These are phyloP conservation scores for Tylopilus sp. DNA, from an alignment of 1,284 basidiomycete genomes.

Conservation along the genomic window DNA sequence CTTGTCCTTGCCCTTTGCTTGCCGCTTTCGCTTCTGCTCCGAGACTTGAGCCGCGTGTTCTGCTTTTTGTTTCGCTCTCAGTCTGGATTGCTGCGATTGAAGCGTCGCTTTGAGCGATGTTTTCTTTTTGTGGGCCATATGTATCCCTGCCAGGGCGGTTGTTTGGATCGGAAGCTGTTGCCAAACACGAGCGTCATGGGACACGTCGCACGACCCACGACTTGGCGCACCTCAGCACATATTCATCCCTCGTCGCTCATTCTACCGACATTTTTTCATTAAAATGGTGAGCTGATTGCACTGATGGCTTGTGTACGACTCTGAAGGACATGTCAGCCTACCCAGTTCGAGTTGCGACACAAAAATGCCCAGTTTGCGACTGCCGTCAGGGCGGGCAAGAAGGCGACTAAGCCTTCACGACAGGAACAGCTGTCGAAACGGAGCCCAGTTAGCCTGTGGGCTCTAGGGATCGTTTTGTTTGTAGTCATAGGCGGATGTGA, in stretches of 20 bases:
- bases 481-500: conserved; percentile 72
- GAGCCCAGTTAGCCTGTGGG: conserved; percentile 68
- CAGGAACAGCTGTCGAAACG: conserved; percentile 64
- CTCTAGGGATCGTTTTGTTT: conserved; percentile 61
- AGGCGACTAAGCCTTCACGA: conserved; percentile 63
- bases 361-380: conserved; percentile 73
- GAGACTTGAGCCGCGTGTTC: conserved; percentile 48
- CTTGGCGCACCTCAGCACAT: background rate
- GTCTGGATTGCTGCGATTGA: conserved; percentile 59
- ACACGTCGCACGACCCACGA: conserved; percentile 29
- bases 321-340: conserved; percentile 39
- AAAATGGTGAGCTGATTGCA: conserved; percentile 20
- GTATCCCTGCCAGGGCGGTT: conserved; percentile 15
- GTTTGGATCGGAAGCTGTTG: conserved; percentile 37
- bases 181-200: conserved; percentile 27
- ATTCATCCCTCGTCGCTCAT: conserved; percentile 15
- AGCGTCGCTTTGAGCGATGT: conserved; percentile 56
- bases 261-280: background rate
- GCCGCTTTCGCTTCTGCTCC: conserved; percentile 45
- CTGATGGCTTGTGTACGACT: background rate
- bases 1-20: conserved; percentile 29
- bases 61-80: conserved; percentile 54
- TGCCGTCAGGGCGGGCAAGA: conserved; percentile 66
- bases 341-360: conserved; percentile 73
- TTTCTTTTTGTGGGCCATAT: conserved; percentile 49